Evolutionary conservation across 2,329 filamentous ascomycete genomes (phyloP).

Genomic region (Bipolaris sorokiniana): DNA sequence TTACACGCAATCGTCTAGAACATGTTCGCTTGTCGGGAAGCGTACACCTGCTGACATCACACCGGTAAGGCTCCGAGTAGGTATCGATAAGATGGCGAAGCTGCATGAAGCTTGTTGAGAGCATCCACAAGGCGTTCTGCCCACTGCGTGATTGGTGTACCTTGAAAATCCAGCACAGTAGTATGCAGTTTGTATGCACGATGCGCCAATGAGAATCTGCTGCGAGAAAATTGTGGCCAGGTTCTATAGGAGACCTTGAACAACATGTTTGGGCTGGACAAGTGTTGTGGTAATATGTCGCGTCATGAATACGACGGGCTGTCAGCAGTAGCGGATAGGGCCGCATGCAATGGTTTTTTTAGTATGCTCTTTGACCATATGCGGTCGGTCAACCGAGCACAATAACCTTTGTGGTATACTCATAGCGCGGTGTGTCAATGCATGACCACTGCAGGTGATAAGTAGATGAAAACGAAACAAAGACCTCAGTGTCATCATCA

Average conservation of each 20-base stretch:
- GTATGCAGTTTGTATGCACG: slow-evolving; percentile 1
- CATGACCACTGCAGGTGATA: not conserved
- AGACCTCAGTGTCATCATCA: not conserved
- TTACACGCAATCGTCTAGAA: slow-evolving; percentile 14
- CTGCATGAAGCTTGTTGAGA: slow-evolving; percentile 8
- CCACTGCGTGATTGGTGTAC: slow-evolving; percentile 14
- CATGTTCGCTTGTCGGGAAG: not conserved
- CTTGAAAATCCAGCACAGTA: slow-evolving; percentile 2
- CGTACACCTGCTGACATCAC: slow-evolving; percentile 14
- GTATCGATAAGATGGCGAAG: slow-evolving; percentile 19
- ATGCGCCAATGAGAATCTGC: slow-evolving; percentile 10
- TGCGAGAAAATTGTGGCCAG: not conserved
- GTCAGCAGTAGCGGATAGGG: not conserved
- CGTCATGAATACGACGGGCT: slow-evolving; percentile 1
- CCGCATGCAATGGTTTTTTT: slow-evolving; percentile 7
- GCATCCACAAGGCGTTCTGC: slow-evolving; percentile 6
- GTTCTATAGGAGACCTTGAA: slow-evolving; percentile 1
- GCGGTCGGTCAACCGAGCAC: not conserved
- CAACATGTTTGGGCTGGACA: not conserved
- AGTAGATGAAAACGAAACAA: not conserved
- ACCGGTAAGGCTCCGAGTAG: slow-evolving; percentile 5
- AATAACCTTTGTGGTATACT: not conserved
- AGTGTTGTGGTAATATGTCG: not conserved
- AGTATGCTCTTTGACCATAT: not conserved
- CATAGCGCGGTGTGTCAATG: not conserved